Evolutionary conservation across 2,329 filamentous ascomycete genomes (phyloP), one percentile per base, ranked within the genome.

Genomic region (Fusarium sp.): DNA sequence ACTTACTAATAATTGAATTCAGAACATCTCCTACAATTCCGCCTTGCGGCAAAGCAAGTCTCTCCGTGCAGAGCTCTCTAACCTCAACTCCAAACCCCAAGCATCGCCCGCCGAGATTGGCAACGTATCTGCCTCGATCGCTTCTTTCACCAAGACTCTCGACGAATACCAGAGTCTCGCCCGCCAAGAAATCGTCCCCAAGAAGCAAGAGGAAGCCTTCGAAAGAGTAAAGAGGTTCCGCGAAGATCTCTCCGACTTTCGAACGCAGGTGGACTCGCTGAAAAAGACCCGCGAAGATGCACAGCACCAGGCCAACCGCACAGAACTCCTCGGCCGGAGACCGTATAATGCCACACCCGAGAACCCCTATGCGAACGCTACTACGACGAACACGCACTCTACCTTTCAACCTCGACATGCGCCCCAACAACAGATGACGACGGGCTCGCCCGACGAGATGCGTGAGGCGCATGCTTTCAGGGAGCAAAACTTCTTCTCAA

Each of bases 121-220:
- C 76, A 92, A 94, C 80, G 88, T 94, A 69, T 91, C 91, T n/a
- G 91, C 90, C 20, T 92, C 92, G 15, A 83, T 97, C 31, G 90
- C 92, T 43, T 81, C 94, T 63, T 94, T 99, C 79, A 89, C 92
- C 46, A 93, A 96, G 65, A 97, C 94, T 1, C 87, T 99, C 69
- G 95, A 98, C 82, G 95, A 98, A 78, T 99, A 99, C 84, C 89
- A 92, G 75, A 87, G 88, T 57, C 89, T 97, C 31, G 92, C 95
- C 2, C 92, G 93, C 71, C 92, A 95, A 75, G 96, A 99, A 80
- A 89, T 97, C 33, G 95, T 97, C 58, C 88, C 92, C 6, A 91
- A 93, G 63, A 99, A 98, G 81, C 93, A 97, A 73, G 91, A 96
- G 63, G 97, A 98, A 77, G 96, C 95, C 1, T 86, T 89, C 69